These are phyloP conservation scores for Plasmopara viticola DNA, from an alignment of 352 stramenopile species.

Conservation along the genomic window DNA sequence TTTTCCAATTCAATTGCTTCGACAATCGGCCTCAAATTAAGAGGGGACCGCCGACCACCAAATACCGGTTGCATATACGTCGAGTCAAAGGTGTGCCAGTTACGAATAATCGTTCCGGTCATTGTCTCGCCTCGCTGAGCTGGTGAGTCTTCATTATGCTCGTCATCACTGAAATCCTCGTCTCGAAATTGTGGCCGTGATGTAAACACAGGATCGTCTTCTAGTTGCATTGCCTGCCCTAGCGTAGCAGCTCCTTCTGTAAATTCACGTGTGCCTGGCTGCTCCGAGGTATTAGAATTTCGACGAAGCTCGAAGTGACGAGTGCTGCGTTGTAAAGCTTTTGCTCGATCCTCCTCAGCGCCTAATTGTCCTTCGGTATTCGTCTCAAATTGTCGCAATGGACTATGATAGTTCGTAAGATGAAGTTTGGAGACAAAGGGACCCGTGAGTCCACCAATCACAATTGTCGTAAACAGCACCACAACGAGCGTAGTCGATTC, in stretches of 20 bases:
- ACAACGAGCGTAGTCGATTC: slow-evolving; percentile 82
- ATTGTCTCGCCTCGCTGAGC: slow-evolving; percentile 31
- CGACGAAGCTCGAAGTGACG: slow-evolving; percentile 59
- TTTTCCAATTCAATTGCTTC: slow-evolving; percentile 17
- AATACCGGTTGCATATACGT: slow-evolving; percentile 79
- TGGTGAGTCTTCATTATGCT: slow-evolving; percentile 11
- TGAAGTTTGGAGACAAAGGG: slow-evolving; percentile 48
- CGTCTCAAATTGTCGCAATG: slow-evolving; percentile 26
- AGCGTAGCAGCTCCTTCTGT: slow-evolving; percentile 3
- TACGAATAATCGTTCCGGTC: slow-evolving; percentile 55
- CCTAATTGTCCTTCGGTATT: slow-evolving; percentile 24
- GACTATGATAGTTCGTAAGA: slow-evolving; percentile 33
- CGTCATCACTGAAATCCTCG: slow-evolving; percentile 38
- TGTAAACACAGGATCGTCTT: slow-evolving; percentile 41
- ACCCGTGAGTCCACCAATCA: slow-evolving; percentile 70
- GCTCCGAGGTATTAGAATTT: slow-evolving; percentile 23
- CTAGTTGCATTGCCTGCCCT: slow-evolving; percentile 17
- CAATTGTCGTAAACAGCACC: slow-evolving; percentile 82
- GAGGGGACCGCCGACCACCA: slow-evolving; percentile 31
- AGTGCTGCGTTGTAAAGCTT: slow-evolving; percentile 35
- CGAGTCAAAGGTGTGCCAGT: slow-evolving; percentile 65
- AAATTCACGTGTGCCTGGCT: neutral
- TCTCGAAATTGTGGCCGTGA: slow-evolving; percentile 69
- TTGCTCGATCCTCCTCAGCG: slow-evolving; percentile 15
- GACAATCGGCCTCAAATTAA: slow-evolving; percentile 7